A percentile compares a stretch with the other conserved stretches of the same genome.
phyloP scores from a whole-genome alignment of 2,329 filamentous ascomycete genomes.

The Fusarium sp. region DNA sequence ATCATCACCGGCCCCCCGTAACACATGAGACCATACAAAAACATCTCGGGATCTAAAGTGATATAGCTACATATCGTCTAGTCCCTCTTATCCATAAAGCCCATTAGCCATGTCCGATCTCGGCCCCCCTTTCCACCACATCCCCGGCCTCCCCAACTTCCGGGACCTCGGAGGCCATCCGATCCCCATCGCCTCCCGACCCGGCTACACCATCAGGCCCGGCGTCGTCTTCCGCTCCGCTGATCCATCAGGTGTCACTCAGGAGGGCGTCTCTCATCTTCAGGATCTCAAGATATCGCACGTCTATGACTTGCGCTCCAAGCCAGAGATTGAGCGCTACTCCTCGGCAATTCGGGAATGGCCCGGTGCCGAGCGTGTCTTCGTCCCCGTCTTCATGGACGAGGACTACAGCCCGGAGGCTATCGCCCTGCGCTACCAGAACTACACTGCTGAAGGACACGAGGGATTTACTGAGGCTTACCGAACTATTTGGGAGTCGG shows the following conservation, averaged over 20 bases:
- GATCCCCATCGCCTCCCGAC: slow-evolving; percentile 60
- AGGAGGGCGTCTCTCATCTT: slow-evolving; percentile 64
- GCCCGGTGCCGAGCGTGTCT: slow-evolving; percentile 62
- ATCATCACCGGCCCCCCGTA: not conserved
- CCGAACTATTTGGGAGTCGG: slow-evolving; percentile 68
- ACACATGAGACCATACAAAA: not conserved
- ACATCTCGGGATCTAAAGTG: not conserved
- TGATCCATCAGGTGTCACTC: slow-evolving; percentile 70
- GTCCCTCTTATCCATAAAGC: slow-evolving; percentile 2
- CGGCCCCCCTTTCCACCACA: slow-evolving; percentile 60
- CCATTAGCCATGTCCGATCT: slow-evolving; percentile 38
- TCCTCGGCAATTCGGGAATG: slow-evolving; percentile 47
- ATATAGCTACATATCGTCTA: not conserved
- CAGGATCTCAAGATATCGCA: slow-evolving; percentile 69
- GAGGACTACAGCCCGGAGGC: slow-evolving; percentile 72
- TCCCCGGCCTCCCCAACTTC: slow-evolving; percentile 75
- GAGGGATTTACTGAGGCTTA: slow-evolving; percentile 75
- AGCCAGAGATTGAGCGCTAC: slow-evolving; percentile 66
- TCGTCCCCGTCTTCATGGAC: slow-evolving; percentile 74
- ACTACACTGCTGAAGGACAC: slow-evolving; percentile 68
- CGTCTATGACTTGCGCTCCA: slow-evolving; percentile 77
- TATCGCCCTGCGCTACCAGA: slow-evolving; percentile 69
- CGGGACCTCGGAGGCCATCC: slow-evolving; percentile 74
- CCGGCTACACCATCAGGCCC: slow-evolving; percentile 65
- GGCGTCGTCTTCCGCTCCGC: slow-evolving; percentile 76